Conservation (phyloP, 1,139 yeast genomes). For the Kodamaea derodonti region DNA sequence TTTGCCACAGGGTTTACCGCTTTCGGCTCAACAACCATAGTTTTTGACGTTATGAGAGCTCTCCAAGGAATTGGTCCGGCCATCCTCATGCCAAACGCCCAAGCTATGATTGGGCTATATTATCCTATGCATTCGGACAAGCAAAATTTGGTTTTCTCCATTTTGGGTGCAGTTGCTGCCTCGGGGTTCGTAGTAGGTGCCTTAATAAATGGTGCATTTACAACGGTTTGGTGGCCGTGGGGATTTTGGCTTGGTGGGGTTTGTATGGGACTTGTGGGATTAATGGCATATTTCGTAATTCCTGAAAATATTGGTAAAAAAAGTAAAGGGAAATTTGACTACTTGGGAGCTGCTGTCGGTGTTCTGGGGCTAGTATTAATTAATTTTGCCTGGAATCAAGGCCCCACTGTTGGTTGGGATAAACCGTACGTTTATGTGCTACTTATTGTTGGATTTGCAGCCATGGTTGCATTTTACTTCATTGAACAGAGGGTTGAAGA, state of each 20-base stretch:
- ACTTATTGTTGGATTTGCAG: conserved; percentile 44
- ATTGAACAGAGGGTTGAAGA: conserved; percentile 32
- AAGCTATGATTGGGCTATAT: conserved; percentile 51
- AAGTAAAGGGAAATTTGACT: conserved; percentile 36
- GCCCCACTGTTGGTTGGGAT: conserved; percentile 58
- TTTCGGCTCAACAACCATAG: conserved; percentile 36
- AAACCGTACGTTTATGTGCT: conserved; percentile 46
- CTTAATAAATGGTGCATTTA: conserved; percentile 41
- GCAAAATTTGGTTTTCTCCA: conserved; percentile 40
- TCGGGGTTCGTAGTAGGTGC: conserved; percentile 53
- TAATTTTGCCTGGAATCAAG: conserved; percentile 60
- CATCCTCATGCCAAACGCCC: conserved; percentile 51
- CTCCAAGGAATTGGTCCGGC: conserved; percentile 63
- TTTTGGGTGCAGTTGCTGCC: conserved; percentile 60
- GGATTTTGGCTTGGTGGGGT: conserved; percentile 47
- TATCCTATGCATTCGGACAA: conserved; percentile 40
- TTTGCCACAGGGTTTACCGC: conserved; percentile 44
- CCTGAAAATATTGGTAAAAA: conserved; percentile 34
- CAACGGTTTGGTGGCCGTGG: conserved; percentile 57
- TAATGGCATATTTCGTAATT: conserved; percentile 33
- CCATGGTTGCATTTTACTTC: conserved; percentile 31
- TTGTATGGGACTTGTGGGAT: conserved; percentile 25
- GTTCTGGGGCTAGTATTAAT: conserved; percentile 47
- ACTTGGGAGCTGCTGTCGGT: conserved; percentile 43
- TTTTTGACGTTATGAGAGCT: conserved; percentile 51